A percentile compares a stretch with the other conserved stretches of the same genome.
Evolutionary conservation across 2,329 filamentous ascomycete species (phyloP).

Genomic region (Karstenula rhodostoma): DNA sequence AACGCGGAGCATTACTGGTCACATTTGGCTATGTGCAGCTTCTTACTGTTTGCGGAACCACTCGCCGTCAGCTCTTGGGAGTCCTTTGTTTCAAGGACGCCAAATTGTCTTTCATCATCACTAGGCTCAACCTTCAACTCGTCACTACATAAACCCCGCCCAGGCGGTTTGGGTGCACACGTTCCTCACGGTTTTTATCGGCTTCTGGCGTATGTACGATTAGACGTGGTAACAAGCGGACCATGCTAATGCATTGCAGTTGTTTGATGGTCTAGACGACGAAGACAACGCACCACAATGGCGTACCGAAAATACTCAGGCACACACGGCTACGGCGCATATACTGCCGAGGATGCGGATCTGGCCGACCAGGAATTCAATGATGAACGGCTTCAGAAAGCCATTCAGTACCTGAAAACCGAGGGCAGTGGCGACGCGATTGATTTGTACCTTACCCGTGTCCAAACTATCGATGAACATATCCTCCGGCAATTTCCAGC

Average conservation of each 20-base stretch:
- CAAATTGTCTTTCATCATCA: conserved; percentile 9
- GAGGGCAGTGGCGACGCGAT: conserved; percentile 33
- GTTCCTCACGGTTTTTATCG: background rate
- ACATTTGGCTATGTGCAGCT: background rate
- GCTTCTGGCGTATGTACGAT: background rate
- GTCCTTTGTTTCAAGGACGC: conserved; percentile 23
- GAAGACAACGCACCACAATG: conserved; percentile 1
- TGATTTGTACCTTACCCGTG: conserved; percentile 27
- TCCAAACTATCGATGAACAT: conserved; percentile 35
- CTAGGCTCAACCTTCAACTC: background rate
- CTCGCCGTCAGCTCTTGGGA: conserved; percentile 20
- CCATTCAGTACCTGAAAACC: conserved; percentile 36
- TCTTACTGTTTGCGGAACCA: conserved; percentile 25
- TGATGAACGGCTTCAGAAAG: conserved; percentile 34
- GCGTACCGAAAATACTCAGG: background rate
- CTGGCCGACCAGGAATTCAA: conserved; percentile 18
- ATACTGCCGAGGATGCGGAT: background rate
- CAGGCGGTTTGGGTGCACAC: background rate
- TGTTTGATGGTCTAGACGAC: background rate
- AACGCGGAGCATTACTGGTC: background rate
- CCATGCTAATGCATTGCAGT: conserved; percentile 4
- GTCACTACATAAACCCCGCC: background rate
- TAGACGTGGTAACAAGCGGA: no score
- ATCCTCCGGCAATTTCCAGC: conserved; percentile 31
- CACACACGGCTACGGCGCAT: background rate